Evolutionary conservation across 148 eudicot genomes (phyloP), one percentile per base, ranked within the genome.

Genomic region (Salicornia ramosissima): DNA sequence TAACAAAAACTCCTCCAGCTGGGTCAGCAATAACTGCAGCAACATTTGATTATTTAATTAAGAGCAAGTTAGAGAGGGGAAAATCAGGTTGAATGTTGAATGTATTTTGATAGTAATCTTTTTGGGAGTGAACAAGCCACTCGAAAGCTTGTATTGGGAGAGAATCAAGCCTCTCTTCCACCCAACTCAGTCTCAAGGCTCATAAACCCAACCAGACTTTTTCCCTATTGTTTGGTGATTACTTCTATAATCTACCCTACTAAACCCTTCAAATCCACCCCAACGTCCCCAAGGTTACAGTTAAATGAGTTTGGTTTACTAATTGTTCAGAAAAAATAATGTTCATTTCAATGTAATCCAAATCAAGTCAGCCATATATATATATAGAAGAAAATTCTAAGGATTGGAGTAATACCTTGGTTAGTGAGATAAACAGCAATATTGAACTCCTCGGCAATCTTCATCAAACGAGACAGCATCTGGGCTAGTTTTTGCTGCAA

Each of bases 401-500:
- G 21, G 31, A 25, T 10, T 56, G 7, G 45, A 43, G 50, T n/a
- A 40, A 49, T 75, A 87, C 97, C 98, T 82, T 94, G 97, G 79
- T 94, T 94, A 71, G 98, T 93, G 89, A 88, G 77, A 79, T 85
- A 90, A 33, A 92, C 91, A 49, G 94, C 96, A 40, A 92, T 89
- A 74, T 88, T 90, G 73, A 85, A 92, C 74, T 92, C 98, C 69
- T 92, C 98, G 34, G 98, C 96, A 66, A 92, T 90, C 82, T 92
- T 92, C 8, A 76, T 83, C 80, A 92, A 31, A 55, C 94, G 86
- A 22, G 98, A 92, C 64, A 92, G 88, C 96, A 92, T 92, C 76
- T 90, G 98, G 73, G 96, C 96, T 64, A 93, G 80, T 76, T 90
- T 93, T 93, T 88, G 95, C 98, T 93, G 90, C 72, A 77, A 79